Base-by-base conservation (phyloP, 2,329 filamentous ascomycete species). In the Clarireedia monteithiana region DNA sequence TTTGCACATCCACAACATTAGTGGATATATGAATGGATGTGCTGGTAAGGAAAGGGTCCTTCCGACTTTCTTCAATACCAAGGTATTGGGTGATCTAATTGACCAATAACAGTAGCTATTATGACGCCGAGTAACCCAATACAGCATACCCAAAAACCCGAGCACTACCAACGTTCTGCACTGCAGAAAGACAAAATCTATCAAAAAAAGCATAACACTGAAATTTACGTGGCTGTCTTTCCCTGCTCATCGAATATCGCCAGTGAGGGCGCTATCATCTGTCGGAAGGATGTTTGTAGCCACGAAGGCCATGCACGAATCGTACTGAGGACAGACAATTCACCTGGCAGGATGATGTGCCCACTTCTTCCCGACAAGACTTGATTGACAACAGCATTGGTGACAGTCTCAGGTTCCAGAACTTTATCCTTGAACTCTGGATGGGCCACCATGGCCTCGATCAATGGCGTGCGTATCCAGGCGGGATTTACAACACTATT, bases 391-490 rank as follows among this genome's bases (percentile, higher is more conserved):
- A 88, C 74, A 9, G 73, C 76, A 62, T 84, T 78, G 0, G 83
- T 81, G 23, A 89, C 83, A 2, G 78, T 82, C 69, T 82, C 81
- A 0, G 82, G 76, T 61, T 81, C 73, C 60, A 86, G 70, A 40
- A 78, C 65, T 1, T 76, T 75, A 58, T 76, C 68, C 15, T 80
- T 59, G 63, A 79, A 83, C 0, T 71, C 72, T 59, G 74, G 69
- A 47, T 73, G 73, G 9, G 75, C 73, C 5, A 73, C 70, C 61
- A 84, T 76, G 1, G 77, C 77, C 23, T 72, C 71, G 60, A 84
- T 84, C 17, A 86, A 72, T 44, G 75, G 69, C 2, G 77, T 88
- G 63, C 75, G 78, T 63, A 76, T 82, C 70, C 81, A 86, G 50
- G 75, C 78, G 62, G 82, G 84, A 60, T 81, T 80, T 52, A 88